Evolutionary conservation across 75 land plant species (phyloP).

Genomic region (Sequoia sempervirens): DNA sequence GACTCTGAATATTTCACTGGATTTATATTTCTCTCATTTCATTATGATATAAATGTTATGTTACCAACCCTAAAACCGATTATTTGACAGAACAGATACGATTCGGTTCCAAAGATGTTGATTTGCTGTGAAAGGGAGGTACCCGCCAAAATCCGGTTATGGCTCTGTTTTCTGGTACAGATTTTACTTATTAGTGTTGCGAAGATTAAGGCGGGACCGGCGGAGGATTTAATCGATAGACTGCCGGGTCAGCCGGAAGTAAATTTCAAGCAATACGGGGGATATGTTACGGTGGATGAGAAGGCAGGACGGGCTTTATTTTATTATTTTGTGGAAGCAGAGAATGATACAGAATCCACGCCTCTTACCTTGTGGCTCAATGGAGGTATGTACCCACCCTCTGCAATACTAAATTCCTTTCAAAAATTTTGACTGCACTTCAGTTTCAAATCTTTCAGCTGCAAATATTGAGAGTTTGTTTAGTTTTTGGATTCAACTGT

Average conservation of each 20-base stretch:
- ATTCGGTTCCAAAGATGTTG: no score
- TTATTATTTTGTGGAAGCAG: slow-evolving; percentile 41
- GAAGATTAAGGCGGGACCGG: background rate
- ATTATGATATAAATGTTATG: no score
- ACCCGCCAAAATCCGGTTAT: background rate
- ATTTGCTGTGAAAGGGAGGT: background rate
- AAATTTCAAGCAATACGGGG: slow-evolving; percentile 44
- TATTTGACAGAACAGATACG: no score
- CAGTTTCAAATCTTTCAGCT: no score
- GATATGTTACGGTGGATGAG: slow-evolving; percentile 33
- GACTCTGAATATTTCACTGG: no score
- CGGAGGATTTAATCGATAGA: slow-evolving; percentile 11
- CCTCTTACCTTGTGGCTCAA: slow-evolving; percentile 24
- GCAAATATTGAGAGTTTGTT: no score
- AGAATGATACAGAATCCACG: slow-evolving; percentile 4
- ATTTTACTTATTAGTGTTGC: background rate
- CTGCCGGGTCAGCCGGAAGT: slow-evolving; percentile 46
- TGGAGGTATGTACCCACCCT: slow-evolving; percentile 20
- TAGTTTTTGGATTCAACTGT: no score
- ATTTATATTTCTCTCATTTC: no score
- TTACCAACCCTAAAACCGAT: no score
- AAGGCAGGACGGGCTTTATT: slow-evolving; percentile 31
- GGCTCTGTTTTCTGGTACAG: background rate
- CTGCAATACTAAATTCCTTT: background rate
- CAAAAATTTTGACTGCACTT: no score